Conservation (phyloP, 805 yeast genomes). For the Wickerhamiella australiensis region DNA sequence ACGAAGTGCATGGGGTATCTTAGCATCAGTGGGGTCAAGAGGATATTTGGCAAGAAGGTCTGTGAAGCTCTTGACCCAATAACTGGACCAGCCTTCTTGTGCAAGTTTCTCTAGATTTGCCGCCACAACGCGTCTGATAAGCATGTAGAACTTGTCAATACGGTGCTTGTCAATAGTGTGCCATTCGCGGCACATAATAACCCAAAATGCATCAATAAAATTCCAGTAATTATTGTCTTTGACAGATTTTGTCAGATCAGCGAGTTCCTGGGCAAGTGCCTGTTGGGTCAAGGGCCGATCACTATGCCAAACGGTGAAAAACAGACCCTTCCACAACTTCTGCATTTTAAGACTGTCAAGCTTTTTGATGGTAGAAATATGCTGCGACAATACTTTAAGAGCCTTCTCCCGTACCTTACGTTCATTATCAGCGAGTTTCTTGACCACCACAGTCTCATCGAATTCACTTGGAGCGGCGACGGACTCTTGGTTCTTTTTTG, state of each 20-base stretch:
- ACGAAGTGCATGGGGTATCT: slow-evolving; percentile 63
- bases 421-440: slow-evolving; percentile 19
- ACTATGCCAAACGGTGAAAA: slow-evolving; percentile 91
- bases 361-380: slow-evolving; percentile 36
- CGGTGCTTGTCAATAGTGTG: slow-evolving; percentile 67
- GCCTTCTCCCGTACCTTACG: slow-evolving; percentile 66
- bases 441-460: slow-evolving; percentile 13
- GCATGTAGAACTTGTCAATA: slow-evolving; percentile 71
- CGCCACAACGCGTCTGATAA: slow-evolving; percentile 64
- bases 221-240: slow-evolving; percentile 32
- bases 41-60: slow-evolving; percentile 29
- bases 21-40: slow-evolving; percentile 39
- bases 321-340: slow-evolving; percentile 93
- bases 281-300: slow-evolving; percentile 92
- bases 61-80: slow-evolving; percentile 37
- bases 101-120: slow-evolving; percentile 49
- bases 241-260: slow-evolving; percentile 35
- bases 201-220: slow-evolving; percentile 73
- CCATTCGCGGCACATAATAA: slow-evolving; percentile 71
- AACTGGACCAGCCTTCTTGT: slow-evolving; percentile 42
- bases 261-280: slow-evolving; percentile 61
- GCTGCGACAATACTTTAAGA: slow-evolving; percentile 48
- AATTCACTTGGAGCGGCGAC: neutral
- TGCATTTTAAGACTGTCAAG: slow-evolving; percentile 45
- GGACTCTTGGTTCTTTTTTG: neutral